Percentiles rank a stretch among this genome's conserved stretches.
phyloP scores from a whole-genome alignment of 2,329 filamentous ascomycete genomes.

The Claviceps pazoutovae region DNA sequence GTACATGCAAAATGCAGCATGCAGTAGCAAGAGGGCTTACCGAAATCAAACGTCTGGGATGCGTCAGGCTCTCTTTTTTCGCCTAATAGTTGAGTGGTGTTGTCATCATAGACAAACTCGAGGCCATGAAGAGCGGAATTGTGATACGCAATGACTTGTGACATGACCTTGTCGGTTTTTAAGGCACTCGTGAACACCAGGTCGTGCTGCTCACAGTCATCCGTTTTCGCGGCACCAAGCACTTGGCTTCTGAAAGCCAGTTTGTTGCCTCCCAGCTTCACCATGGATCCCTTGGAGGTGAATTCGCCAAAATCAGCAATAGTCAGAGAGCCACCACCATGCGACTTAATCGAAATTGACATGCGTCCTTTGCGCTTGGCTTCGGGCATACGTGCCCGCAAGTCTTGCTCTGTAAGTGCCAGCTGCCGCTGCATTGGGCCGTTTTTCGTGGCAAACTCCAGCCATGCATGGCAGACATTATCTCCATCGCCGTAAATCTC shows the following conservation, averaged over 20 bases:
- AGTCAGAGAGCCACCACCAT: slow-evolving; percentile 57
- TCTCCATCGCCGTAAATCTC: slow-evolving; percentile 75
- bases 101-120: slow-evolving; percentile 87
- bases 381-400: slow-evolving; percentile 58
- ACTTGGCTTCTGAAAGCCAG: slow-evolving; percentile 63
- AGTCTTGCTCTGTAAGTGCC: slow-evolving; percentile 57
- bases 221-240: slow-evolving; percentile 58
- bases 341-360: slow-evolving; percentile 61
- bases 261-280: slow-evolving; percentile 60
- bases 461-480: slow-evolving; percentile 63
- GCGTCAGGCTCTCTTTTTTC: slow-evolving; percentile 57
- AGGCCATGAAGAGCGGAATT: slow-evolving; percentile 68
- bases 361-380: slow-evolving; percentile 59
- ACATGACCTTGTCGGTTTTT: slow-evolving; percentile 58
- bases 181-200: slow-evolving; percentile 58
- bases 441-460: slow-evolving; percentile 59
- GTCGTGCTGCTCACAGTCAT: slow-evolving; percentile 56
- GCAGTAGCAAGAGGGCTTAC: slow-evolving; percentile 29
- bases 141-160: slow-evolving; percentile 62
- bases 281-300: slow-evolving; percentile 53
- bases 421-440: slow-evolving; percentile 56
- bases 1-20: too few species aligned
- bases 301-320: slow-evolving; percentile 65
- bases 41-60: slow-evolving; percentile 63
- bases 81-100: slow-evolving; percentile 73